Percentiles rank a stretch among this genome's conserved stretches.
Evolutionary conservation across 164 flowering plant species (phyloP).

Genomic region (Pachysandra terminalis): DNA sequence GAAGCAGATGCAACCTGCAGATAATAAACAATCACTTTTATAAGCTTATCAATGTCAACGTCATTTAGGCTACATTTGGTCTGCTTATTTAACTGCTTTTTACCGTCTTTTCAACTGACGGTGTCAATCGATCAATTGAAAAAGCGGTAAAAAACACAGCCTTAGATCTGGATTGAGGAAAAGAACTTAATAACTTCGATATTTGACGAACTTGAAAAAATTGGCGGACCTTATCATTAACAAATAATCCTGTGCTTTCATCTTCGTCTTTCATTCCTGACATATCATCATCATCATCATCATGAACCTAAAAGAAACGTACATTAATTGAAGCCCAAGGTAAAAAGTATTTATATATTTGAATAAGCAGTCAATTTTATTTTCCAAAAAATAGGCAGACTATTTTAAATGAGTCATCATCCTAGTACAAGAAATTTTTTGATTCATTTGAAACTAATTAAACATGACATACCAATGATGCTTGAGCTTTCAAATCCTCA

Average conservation of each 20-base stretch:
- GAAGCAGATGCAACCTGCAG: constrained; percentile 40
- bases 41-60: not conserved
- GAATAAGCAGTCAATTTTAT: no score
- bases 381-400: no score
- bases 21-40: constrained; percentile 7
- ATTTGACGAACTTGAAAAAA: not conserved
- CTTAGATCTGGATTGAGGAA: not conserved
- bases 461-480: constrained; percentile 65
- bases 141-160: not conserved
- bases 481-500: constrained; percentile 90
- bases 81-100: no score
- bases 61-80: no score
- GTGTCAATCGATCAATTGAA: not conserved
- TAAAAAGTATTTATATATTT: not conserved
- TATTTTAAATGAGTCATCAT: not conserved
- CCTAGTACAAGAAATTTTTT: not conserved
- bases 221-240: constrained; percentile 40
- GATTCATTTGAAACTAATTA: not conserved
- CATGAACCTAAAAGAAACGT: constrained; percentile 55
- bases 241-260: constrained; percentile 31
- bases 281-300: constrained; percentile 74
- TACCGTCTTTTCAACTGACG: not conserved
- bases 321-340: constrained; percentile 4
- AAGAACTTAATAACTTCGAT: not conserved
- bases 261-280: constrained; percentile 52